Percentiles rank a stretch among this genome's conserved stretches.
These are phyloP conservation scores for Trifolium pratense DNA, from an alignment of 306 rosid genomes.

Conservation along the genomic window DNA sequence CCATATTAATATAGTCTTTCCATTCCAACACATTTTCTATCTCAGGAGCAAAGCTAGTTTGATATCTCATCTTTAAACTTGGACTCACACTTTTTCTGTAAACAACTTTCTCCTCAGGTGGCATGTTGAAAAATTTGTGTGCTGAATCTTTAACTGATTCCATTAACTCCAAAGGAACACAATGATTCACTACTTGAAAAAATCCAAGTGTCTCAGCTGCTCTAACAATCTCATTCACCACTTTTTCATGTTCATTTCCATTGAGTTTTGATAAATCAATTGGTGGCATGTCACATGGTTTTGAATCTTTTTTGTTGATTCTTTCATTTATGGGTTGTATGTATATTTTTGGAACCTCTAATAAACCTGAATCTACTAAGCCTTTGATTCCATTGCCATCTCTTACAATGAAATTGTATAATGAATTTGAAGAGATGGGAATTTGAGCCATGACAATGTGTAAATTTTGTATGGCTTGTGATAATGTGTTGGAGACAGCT, in stretches of 20 bases:
- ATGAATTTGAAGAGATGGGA: constrained; percentile 44
- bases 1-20: constrained; percentile 68
- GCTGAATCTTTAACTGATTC: constrained; percentile 57
- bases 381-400: constrained; percentile 76
- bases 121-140: constrained; percentile 52
- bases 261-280: constrained; percentile 59
- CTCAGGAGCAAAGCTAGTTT: constrained; percentile 74
- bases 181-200: constrained; percentile 72
- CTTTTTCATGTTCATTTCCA: constrained; percentile 55
- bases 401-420: constrained; percentile 57
- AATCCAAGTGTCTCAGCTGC: constrained; percentile 68
- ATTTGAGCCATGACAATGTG: constrained; percentile 45
- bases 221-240: constrained; percentile 46
- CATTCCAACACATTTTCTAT: constrained; percentile 69
- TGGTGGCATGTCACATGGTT: constrained; percentile 38
- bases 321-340: constrained; percentile 60
- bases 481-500: too few species aligned
- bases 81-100: constrained; percentile 50
- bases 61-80: constrained; percentile 51
- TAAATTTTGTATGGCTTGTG: not conserved
- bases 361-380: constrained; percentile 56
- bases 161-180: constrained; percentile 54
- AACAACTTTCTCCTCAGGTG: constrained; percentile 51
- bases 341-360: constrained; percentile 60
- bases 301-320: constrained; percentile 42